Evolutionary conservation across 2,329 filamentous ascomycete species (phyloP).

Genomic region (Alternaria triticimaculans): DNA sequence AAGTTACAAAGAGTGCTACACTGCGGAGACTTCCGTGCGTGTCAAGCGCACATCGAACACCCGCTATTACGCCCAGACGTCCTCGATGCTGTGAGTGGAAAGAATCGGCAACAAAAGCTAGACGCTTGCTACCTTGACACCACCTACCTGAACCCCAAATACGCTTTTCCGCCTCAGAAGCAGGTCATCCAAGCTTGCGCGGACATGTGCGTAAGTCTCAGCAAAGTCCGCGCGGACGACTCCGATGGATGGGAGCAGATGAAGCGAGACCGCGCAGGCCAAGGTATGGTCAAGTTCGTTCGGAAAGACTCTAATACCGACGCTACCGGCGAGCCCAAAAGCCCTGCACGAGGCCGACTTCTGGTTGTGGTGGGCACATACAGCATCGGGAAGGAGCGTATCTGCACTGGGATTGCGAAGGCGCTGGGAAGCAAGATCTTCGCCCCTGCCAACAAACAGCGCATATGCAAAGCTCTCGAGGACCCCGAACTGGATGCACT

Average conservation of each 20-base stretch:
- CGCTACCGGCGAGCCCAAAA: conserved; percentile 37
- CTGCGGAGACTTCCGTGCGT: conserved; percentile 95
- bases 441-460: conserved; percentile 80
- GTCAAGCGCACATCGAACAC: conserved; percentile 81
- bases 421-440: conserved; percentile 89
- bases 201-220: conserved; percentile 81
- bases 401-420: conserved; percentile 89
- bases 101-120: conserved; percentile 80
- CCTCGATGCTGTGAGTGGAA: conserved; percentile 72
- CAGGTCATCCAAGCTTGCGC: conserved; percentile 88
- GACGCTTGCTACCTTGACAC: conserved; percentile 97
- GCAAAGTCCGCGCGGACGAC: conserved; percentile 67
- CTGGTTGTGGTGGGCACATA: conserved; percentile 96
- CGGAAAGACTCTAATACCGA: conserved; percentile 52
- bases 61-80: conserved; percentile 79
- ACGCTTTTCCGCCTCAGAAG: conserved; percentile 88
- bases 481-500: conserved; percentile 80
- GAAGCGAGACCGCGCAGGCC: conserved; percentile 61
- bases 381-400: conserved; percentile 95
- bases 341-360: conserved; percentile 67
- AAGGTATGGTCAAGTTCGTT: conserved; percentile 69
- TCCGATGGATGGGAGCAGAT: conserved; percentile 63
- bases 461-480: conserved; percentile 82
- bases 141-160: conserved; percentile 94
- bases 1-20: conserved; percentile 83